phyloP scores from a whole-genome alignment of 139 green algal genomes.

The Chlamydomonas schloesseri region DNA sequence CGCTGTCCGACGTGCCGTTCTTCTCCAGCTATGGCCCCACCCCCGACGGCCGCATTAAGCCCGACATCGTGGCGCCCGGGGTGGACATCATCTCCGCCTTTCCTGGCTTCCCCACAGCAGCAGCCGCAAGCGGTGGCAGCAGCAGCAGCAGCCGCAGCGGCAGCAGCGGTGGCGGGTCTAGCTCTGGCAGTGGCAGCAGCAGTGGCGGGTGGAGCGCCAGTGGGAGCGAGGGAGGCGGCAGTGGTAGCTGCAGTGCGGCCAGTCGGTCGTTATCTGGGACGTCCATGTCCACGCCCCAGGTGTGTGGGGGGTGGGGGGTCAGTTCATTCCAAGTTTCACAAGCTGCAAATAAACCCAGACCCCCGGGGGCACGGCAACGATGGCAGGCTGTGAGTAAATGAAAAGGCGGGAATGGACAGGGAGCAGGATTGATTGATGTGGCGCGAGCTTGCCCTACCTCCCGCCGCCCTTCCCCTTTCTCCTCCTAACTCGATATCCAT shows the following conservation, averaged over 20 bases:
- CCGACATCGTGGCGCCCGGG: conserved; percentile 83
- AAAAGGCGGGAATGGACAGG: too few species aligned
- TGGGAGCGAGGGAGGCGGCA: background rate
- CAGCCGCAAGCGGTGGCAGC: background rate
- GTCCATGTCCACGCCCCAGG: background rate
- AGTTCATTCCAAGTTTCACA: too few species aligned
- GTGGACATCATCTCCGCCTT: background rate
- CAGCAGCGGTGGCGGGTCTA: background rate
- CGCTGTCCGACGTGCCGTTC: conserved; percentile 65
- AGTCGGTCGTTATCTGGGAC: background rate
- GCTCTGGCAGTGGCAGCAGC: background rate
- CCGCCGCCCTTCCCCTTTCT: too few species aligned
- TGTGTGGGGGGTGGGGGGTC: background rate
- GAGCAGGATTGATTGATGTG: too few species aligned
- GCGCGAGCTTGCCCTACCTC: too few species aligned
- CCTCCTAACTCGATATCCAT: too few species aligned
- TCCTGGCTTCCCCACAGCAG: background rate
- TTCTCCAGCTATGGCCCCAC: conserved; percentile 74
- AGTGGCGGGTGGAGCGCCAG: background rate
- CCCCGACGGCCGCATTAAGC: conserved; percentile 80
- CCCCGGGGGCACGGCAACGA: too few species aligned
- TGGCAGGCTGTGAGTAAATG: too few species aligned
- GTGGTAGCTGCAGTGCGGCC: background rate
- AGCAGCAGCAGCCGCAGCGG: background rate
- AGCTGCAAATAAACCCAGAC: too few species aligned